Conservation (phyloP, 2,329 filamentous ascomycete species). For the Nemania sp. region DNA sequence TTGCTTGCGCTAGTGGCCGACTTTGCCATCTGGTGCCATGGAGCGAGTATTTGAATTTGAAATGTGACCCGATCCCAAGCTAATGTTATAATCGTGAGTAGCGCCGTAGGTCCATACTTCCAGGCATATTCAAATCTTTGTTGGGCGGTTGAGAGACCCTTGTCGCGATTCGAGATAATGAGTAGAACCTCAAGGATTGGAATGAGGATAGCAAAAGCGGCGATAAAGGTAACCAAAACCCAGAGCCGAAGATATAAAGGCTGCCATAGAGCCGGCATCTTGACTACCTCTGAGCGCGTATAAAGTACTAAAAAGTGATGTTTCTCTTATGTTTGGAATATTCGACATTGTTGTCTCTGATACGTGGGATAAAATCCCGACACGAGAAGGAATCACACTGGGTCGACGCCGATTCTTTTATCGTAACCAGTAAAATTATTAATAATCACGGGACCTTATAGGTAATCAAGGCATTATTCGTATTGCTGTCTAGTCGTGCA, state of each 20-base stretch:
- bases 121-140: not conserved
- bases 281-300: no score
- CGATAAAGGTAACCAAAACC: not conserved
- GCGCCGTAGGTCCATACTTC: not conserved
- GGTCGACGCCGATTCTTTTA: no score
- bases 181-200: not conserved
- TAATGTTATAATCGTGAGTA: not conserved
- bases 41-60: not conserved
- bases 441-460: no score
- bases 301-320: no score
- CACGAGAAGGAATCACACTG: no score
- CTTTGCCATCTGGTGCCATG: not conserved
- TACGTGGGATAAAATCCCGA: no score
- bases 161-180: not conserved
- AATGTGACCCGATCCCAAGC: not conserved
- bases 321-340: no score
- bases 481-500: no score
- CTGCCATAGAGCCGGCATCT: no score
- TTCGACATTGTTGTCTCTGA: no score
- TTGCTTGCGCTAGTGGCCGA: not conserved
- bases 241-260: not conserved
- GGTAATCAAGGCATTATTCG: no score
- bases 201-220: not conserved
- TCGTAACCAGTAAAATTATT: no score
- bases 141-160: not conserved